A percentile compares a stretch with the other conserved stretches of the same genome.
Conservation (phyloP, 2,329 filamentous ascomycete species). For the Tetracladium maxilliforme region DNA sequence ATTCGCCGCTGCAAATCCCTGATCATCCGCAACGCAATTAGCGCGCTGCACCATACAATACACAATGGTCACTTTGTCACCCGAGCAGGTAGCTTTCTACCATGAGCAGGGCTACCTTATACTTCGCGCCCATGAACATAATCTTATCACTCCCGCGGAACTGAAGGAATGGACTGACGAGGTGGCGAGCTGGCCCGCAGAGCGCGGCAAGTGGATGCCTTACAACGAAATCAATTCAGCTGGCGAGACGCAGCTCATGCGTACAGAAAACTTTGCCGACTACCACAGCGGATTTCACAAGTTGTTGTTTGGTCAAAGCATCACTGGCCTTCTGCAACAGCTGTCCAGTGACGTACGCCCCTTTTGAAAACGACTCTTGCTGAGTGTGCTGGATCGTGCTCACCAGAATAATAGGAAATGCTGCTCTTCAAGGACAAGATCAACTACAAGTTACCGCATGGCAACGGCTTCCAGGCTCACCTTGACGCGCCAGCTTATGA, state of each 20-base stretch:
- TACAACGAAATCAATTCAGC: slow-evolving; percentile 16
- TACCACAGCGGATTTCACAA: slow-evolving; percentile 12
- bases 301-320: slow-evolving; percentile 11
- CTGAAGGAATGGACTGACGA: slow-evolving; percentile 12
- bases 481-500: slow-evolving; percentile 19
- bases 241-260: slow-evolving; percentile 15
- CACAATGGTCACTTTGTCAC: slow-evolving; percentile 8
- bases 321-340: slow-evolving; percentile 12
- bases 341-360: slow-evolving; percentile 12
- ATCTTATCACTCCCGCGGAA: slow-evolving; percentile 10
- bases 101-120: slow-evolving; percentile 13
- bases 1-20: no score
- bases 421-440: slow-evolving; percentile 20
- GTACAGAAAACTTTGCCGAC: slow-evolving; percentile 17
- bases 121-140: slow-evolving; percentile 11
- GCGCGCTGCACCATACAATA: no score
- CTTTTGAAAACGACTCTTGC: no score
- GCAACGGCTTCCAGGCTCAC: slow-evolving; percentile 18
- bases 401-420: slow-evolving; percentile 11
- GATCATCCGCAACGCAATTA: no score
- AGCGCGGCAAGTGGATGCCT: slow-evolving; percentile 17
- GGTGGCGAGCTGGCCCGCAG: slow-evolving; percentile 12
- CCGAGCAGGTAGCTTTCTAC: slow-evolving; percentile 10
- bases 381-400: not conserved
- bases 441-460: slow-evolving; percentile 17